A percentile compares a stretch with the other conserved stretches of the same genome.
Conservation (phyloP, 1,284 basidiomycete species). For the Gomphus bonarii region DNA sequence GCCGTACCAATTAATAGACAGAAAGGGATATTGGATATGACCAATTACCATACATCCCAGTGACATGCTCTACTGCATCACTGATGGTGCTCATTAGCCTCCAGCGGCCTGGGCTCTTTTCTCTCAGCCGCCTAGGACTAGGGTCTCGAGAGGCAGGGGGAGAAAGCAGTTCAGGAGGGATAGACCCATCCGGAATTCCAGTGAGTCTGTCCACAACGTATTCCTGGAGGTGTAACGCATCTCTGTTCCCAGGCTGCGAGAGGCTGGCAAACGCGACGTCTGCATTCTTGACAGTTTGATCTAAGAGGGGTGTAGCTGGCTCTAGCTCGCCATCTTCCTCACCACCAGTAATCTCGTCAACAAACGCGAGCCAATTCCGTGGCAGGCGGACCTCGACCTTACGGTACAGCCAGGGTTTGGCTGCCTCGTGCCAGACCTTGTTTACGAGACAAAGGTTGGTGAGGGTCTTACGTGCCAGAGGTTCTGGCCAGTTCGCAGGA, state of each 20-base stretch:
- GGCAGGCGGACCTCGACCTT: conserved; percentile 72
- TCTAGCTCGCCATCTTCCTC: conserved; percentile 36
- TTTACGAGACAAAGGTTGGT: conserved; percentile 62
- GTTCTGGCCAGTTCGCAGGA: conserved; percentile 55
- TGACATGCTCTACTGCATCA: conserved; percentile 59
- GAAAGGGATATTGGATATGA: not conserved
- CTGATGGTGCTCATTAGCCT: conserved; percentile 65
- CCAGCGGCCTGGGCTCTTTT: conserved; percentile 71
- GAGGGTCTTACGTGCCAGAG: conserved; percentile 48
- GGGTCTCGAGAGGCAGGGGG: conserved; percentile 71
- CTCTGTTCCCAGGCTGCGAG: conserved; percentile 31
- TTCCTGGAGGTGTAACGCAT: conserved; percentile 38
- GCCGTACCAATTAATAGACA: conserved; percentile 7
- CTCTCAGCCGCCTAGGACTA: conserved; percentile 59
- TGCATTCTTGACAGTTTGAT: conserved; percentile 46
- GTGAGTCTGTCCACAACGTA: conserved; percentile 48
- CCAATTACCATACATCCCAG: conserved; percentile 57
- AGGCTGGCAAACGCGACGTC: conserved; percentile 19
- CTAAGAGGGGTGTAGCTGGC: conserved; percentile 49
- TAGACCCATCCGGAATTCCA: conserved; percentile 45
- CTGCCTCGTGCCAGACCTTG: conserved; percentile 63
- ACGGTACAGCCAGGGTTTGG: conserved; percentile 73
- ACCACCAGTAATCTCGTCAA: conserved; percentile 65
- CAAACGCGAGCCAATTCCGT: conserved; percentile 65
- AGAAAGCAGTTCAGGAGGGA: conserved; percentile 63